phyloP scores from a whole-genome alignment of 2,329 filamentous ascomycete genomes.

The Aspergillus puulaauensis region DNA sequence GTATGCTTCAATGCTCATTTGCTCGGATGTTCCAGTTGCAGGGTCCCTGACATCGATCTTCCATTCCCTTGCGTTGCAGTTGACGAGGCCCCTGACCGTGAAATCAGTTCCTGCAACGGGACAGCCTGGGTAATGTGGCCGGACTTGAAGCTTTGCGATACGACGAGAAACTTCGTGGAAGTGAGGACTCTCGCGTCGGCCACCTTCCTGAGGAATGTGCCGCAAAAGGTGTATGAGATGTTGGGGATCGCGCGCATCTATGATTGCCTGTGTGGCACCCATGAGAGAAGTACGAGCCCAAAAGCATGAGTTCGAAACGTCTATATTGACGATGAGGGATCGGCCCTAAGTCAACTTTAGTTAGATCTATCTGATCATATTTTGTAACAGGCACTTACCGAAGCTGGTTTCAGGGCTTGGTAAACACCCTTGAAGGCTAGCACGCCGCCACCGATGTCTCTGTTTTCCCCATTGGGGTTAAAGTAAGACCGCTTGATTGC shows the following conservation, averaged over 20 bases:
- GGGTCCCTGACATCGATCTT: conserved; percentile 43
- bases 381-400: conserved; percentile 42
- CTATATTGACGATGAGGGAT: conserved; percentile 78
- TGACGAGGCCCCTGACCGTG: conserved; percentile 51
- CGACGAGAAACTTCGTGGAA: conserved; percentile 30
- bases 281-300: conserved; percentile 57
- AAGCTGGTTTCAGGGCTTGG: conserved; percentile 74
- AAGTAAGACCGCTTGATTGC: conserved; percentile 85
- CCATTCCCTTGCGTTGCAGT: conserved; percentile 43
- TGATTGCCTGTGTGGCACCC: conserved; percentile 34
- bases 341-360: conserved; percentile 48
- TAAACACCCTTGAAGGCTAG: conserved; percentile 89
- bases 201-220: conserved; percentile 26
- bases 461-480: conserved; percentile 49
- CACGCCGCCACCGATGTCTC: conserved; percentile 62
- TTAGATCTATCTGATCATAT: not conserved
- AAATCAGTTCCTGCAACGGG: conserved; percentile 43
- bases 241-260: conserved; percentile 30
- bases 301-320: conserved; percentile 89
- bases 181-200: conserved; percentile 20
- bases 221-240: conserved; percentile 28
- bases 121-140: conserved; percentile 36
- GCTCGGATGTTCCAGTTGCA: conserved; percentile 43
- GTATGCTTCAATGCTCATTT: conserved; percentile 60
- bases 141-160: conserved; percentile 39